Conservation (phyloP, 805 yeast species). For the Zygoascus bituminiphila region DNA sequence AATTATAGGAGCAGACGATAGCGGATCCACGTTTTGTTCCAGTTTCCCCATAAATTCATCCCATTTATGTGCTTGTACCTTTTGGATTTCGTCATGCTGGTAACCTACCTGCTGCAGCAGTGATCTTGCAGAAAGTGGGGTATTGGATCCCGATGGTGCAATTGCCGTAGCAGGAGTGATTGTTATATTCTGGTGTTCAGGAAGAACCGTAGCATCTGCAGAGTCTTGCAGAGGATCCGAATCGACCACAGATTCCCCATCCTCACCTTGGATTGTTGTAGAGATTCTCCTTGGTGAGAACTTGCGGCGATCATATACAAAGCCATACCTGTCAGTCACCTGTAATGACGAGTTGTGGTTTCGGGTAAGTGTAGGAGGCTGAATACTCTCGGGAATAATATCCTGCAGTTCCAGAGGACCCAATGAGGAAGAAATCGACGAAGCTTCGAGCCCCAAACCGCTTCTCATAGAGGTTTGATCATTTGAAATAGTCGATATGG, state of each 20-base stretch:
- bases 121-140: slow-evolving; percentile 17
- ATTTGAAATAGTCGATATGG: neutral
- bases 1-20: slow-evolving; percentile 9
- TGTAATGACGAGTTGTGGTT: neutral
- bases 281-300: slow-evolving; percentile 15
- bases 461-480: neutral
- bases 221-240: neutral
- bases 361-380: slow-evolving; percentile 29
- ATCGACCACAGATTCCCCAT: neutral
- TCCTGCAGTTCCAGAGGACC: slow-evolving; percentile 40
- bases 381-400: slow-evolving; percentile 25
- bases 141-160: neutral
- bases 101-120: slow-evolving; percentile 35
- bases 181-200: neutral
- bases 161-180: slow-evolving; percentile 4
- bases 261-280: neutral
- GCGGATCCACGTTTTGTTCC: neutral
- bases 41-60: slow-evolving; percentile 36
- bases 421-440: neutral
- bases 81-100: slow-evolving; percentile 37
- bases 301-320: slow-evolving; percentile 27
- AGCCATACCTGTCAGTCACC: slow-evolving; percentile 43
- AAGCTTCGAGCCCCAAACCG: slow-evolving; percentile 1
- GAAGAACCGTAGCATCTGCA: neutral
- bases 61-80: slow-evolving; percentile 37